Conservation (phyloP, 2,329 filamentous ascomycete genomes). For the Ceratocystis cacaofunesta region DNA sequence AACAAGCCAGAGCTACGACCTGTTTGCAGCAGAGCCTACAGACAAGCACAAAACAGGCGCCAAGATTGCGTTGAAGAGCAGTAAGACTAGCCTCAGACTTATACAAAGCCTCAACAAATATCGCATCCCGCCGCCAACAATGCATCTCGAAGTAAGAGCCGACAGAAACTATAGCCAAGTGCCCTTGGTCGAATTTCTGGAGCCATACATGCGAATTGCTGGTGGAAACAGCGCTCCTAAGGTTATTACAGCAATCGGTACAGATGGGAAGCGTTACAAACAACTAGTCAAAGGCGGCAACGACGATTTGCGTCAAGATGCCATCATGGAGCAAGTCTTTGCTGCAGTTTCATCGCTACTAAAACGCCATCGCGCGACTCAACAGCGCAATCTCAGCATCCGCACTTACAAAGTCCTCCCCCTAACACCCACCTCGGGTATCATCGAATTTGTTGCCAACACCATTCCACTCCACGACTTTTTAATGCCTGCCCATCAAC, state of each 20-base stretch:
- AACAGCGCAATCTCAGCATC: slow-evolving; percentile 77
- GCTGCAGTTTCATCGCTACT: slow-evolving; percentile 85
- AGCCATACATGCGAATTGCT: slow-evolving; percentile 67
- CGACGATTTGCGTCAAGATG: slow-evolving; percentile 91
- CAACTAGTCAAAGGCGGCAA: slow-evolving; percentile 92
- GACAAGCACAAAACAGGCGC: slow-evolving; percentile 52
- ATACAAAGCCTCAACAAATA: slow-evolving; percentile 47
- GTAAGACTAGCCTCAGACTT: slow-evolving; percentile 46
- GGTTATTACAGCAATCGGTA: slow-evolving; percentile 68
- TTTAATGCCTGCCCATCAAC: slow-evolving; percentile 76
- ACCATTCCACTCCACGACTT: slow-evolving; percentile 87
- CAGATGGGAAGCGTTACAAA: slow-evolving; percentile 66
- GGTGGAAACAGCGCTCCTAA: slow-evolving; percentile 87
- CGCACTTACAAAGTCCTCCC: slow-evolving; percentile 95
- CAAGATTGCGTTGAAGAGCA: slow-evolving; percentile 50
- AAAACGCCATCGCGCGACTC: slow-evolving; percentile 70
- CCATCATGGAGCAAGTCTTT: slow-evolving; percentile 99
- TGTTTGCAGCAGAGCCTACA: slow-evolving; percentile 50
- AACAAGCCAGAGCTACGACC: slow-evolving; percentile 52
- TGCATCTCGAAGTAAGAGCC: slow-evolving; percentile 62
- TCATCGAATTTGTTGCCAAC: slow-evolving; percentile 94
- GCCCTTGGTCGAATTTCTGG: slow-evolving; percentile 58
- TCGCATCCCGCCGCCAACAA: slow-evolving; percentile 72
- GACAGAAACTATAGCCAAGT: slow-evolving; percentile 62
- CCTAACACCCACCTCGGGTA: slow-evolving; percentile 65